Conservation (phyloP, 2,329 filamentous ascomycete genomes). For the Fusarium marasasianum region DNA sequence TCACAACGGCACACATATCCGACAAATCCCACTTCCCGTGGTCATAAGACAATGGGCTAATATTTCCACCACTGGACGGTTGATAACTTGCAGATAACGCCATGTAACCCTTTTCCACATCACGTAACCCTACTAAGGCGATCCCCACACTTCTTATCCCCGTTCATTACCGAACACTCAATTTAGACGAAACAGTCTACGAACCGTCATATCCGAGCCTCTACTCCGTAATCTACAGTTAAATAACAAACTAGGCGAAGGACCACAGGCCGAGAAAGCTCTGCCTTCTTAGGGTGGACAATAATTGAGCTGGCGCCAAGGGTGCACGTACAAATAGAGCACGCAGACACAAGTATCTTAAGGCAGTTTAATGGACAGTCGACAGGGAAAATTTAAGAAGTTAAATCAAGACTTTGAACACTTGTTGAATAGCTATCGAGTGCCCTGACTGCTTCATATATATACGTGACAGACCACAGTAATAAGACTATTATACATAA, state of each 20-base stretch:
- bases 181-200: not conserved
- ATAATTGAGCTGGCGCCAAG: rapidly evolving
- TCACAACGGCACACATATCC: not conserved
- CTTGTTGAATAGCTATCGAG: rapidly evolving
- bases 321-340: rapidly evolving
- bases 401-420: too few species aligned
- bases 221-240: too few species aligned
- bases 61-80: not conserved
- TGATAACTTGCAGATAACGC: not conserved
- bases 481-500: rapidly evolving
- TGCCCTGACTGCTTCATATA: not conserved
- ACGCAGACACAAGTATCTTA: rapidly evolving
- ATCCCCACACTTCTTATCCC: not conserved
- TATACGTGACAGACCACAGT: rapidly evolving
- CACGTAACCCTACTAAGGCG: not conserved
- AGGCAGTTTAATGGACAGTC: rapidly evolving
- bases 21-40: not conserved
- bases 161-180: not conserved
- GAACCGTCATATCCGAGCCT: not conserved
- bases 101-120: not conserved
- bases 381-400: not conserved
- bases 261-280: rapidly evolving
- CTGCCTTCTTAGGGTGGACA: rapidly evolving
- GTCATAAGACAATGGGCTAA: not conserved
- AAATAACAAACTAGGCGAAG: rapidly evolving